phyloP scores from a whole-genome alignment of 1,284 basidiomycete genomes.

The Pisolithus thermaeus region DNA sequence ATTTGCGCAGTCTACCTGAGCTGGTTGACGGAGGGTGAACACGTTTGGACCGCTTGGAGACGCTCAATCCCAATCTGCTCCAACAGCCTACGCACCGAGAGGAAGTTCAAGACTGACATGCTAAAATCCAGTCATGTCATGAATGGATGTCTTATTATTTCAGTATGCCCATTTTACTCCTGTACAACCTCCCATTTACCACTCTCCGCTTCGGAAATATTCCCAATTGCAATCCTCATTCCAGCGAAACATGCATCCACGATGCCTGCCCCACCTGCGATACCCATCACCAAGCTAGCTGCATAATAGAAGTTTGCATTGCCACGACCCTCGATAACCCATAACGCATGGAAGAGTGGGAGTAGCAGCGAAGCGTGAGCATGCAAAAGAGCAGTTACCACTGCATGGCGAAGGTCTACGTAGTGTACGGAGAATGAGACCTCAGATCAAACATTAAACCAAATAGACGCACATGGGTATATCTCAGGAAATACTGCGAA shows the following conservation, averaged over 20 bases:
- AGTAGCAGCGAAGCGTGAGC: slow-evolving; percentile 83
- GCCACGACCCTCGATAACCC: slow-evolving; percentile 88
- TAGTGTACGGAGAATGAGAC: slow-evolving; percentile 17
- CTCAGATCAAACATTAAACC: slow-evolving; percentile 38
- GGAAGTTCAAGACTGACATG: not conserved
- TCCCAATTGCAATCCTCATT: slow-evolving; percentile 62
- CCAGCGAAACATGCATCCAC: slow-evolving; percentile 81
- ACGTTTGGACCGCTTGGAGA: too few relatives aligned
- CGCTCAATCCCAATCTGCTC: too few relatives aligned
- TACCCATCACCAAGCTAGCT: slow-evolving; percentile 87
- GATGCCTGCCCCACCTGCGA: slow-evolving; percentile 79
- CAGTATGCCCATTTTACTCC: slow-evolving; percentile 9
- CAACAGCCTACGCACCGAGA: too few relatives aligned
- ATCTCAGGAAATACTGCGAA: slow-evolving; percentile 81
- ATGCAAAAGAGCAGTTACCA: slow-evolving; percentile 81
- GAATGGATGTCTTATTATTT: not conserved
- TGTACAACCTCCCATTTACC: slow-evolving; percentile 27
- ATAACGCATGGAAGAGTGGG: slow-evolving; percentile 88
- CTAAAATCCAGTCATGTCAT: not conserved
- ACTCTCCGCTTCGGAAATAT: slow-evolving; percentile 38
- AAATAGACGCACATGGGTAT: slow-evolving; percentile 61
- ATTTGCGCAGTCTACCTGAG: too few relatives aligned
- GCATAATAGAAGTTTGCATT: slow-evolving; percentile 99
- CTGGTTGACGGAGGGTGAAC: too few relatives aligned
- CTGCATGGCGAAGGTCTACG: slow-evolving; percentile 81